A percentile compares a stretch with the other conserved stretches of the same genome.
Conservation (phyloP, 352 stramenopile genomes). For the Phytophthora uliginosa region DNA sequence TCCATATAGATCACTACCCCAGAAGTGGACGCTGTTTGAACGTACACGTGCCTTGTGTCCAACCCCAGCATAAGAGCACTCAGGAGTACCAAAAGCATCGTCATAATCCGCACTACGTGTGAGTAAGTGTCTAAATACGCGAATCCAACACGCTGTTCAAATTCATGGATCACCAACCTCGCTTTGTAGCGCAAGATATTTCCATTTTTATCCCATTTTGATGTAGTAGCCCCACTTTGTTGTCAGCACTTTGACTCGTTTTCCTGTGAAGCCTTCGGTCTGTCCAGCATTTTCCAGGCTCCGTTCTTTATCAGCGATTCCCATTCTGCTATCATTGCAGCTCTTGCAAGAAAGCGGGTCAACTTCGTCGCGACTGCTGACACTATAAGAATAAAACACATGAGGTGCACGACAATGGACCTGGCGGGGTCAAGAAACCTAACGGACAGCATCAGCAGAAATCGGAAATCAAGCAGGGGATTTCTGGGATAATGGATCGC, state of each 20-base stretch:
- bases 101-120: neutral
- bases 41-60: neutral
- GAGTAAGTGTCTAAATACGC: neutral
- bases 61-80: neutral
- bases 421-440: too few relatives aligned
- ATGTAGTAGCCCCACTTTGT: neutral
- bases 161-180: neutral
- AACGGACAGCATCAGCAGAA: too few relatives aligned
- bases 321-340: neutral
- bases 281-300: too few relatives aligned
- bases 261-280: too few relatives aligned
- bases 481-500: too few relatives aligned
- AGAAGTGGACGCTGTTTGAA: neutral
- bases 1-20: too few relatives aligned
- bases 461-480: too few relatives aligned
- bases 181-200: neutral
- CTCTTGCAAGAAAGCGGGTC: conserved; percentile 2
- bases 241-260: neutral
- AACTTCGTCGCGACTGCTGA: neutral
- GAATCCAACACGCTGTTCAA: neutral
- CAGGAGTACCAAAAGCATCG: neutral
- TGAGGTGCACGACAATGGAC: neutral
- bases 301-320: too few relatives aligned
- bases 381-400: conserved; percentile 3
- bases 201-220: neutral